Evolutionary conservation across 2,329 filamentous ascomycete genomes (phyloP).

Genomic region (Sporothrix brunneoviolacea): DNA sequence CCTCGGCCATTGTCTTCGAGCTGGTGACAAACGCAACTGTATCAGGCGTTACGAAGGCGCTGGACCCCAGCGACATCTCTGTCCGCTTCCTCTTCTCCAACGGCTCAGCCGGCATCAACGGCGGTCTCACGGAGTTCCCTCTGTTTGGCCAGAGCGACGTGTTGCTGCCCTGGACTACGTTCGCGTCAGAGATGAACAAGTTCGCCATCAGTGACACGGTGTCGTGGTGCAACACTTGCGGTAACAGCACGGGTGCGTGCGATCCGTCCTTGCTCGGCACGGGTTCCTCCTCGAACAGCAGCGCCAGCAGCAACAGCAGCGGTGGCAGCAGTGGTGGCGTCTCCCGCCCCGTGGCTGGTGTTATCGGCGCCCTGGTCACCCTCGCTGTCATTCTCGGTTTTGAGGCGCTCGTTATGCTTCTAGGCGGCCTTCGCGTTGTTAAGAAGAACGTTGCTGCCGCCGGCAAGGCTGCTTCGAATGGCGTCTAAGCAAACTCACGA

Average conservation of each 20-base stretch:
- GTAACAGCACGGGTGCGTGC: constrained; percentile 63
- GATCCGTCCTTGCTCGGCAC: constrained; percentile 31
- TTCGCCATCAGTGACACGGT: constrained; percentile 60
- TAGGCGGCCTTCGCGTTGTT: constrained; percentile 40
- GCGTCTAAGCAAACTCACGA: background rate
- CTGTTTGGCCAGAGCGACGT: constrained; percentile 53
- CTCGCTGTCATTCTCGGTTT: constrained; percentile 42
- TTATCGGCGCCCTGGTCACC: constrained; percentile 67
- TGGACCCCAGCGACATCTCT: constrained; percentile 37
- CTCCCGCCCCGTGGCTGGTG: constrained; percentile 67
- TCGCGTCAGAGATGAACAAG: constrained; percentile 54
- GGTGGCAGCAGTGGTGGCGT: constrained; percentile 40
- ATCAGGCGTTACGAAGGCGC: constrained; percentile 30
- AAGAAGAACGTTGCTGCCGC: constrained; percentile 31
- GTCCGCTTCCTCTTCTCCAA: constrained; percentile 59
- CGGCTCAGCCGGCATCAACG: constrained; percentile 47
- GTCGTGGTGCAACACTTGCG: constrained; percentile 70
- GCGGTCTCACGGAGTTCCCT: constrained; percentile 41
- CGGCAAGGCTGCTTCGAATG: constrained; percentile 14
- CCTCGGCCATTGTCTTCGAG: constrained; percentile 75
- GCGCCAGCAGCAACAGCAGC: constrained; percentile 13
- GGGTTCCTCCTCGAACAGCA: constrained; percentile 18
- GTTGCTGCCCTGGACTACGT: constrained; percentile 61
- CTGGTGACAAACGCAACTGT: constrained; percentile 50
- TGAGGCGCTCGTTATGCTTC: constrained; percentile 36